Base-by-base conservation (phyloP, 768 basidiomycete genomes). In the Strobilomyces dryophilus region DNA sequence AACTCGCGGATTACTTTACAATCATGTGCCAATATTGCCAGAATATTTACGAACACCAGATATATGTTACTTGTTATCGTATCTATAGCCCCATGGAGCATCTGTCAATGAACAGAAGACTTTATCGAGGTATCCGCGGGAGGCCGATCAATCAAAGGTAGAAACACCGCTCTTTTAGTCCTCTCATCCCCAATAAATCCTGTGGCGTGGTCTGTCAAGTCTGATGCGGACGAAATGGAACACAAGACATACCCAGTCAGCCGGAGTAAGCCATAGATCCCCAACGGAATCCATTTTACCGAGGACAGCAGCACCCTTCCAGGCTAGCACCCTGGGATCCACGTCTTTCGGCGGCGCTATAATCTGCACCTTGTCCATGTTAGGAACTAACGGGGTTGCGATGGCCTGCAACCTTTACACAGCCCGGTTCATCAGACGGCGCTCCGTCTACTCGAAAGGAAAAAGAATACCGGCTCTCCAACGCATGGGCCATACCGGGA, bases 321-420 rank as follows among this genome's bases (percentile, higher is more conserved):
- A 99, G 15, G 84, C 85, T 31, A 98, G 79, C 35, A 92, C 84
- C 24, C 84, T 80, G 6, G 92, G 92, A 69, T 98, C 94, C 41
- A 98, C 82, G 55, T 93, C 92, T 66, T 94, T 89, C 1, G 95
- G 94, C 2, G 93, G 88, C n/a, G 93, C 91, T 43, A 98, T 89
- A 53, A 97, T 90, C 58, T 87, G 84, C 8, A 95, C 88, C 61
- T 88, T 89, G 64, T 89, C 87, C 83, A 94, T 91, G 64, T 84
- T 85, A 15, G 81, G 79, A 15, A 91, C 85, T 39, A 95, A 70
- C 6, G 90, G 88, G 9, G 87, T 89, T 10, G 89, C 88, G 50
- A 92, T 92, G 0, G 88, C 91, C 64, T 91, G 88, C 41, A 92
- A 63, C 61, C 89, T 47, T 51, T 49, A 9, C 37, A 52, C 39